Evolutionary conservation across 2,329 filamentous ascomycete genomes (phyloP).

Genomic region (Colletotrichum spaethianum): DNA sequence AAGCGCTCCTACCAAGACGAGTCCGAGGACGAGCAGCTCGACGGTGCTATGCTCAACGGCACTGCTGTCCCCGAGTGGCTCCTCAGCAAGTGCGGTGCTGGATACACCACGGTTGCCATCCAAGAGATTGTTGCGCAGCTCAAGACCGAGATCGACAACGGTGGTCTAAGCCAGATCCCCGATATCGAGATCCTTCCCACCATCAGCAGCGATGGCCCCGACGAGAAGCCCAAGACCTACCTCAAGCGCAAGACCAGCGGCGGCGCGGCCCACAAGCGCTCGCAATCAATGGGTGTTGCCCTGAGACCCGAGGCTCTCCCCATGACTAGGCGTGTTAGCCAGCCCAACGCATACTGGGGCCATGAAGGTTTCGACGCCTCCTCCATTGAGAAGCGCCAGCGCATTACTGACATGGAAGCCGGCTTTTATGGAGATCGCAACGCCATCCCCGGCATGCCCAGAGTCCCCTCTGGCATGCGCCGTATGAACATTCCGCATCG

Average conservation of each 20-base stretch:
- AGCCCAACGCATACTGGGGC: conserved; percentile 43
- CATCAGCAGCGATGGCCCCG: conserved; percentile 57
- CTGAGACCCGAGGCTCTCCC: conserved; percentile 43
- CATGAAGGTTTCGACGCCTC: conserved; percentile 41
- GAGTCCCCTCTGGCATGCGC: conserved; percentile 41
- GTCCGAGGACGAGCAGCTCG: conserved; percentile 51
- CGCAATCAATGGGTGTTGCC: conserved; percentile 52
- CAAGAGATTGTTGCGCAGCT: conserved; percentile 62
- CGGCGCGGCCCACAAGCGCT: conserved; percentile 49
- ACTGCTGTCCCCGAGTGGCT: conserved; percentile 66
- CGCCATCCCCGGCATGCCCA: conserved; percentile 41
- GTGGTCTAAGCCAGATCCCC: conserved; percentile 62
- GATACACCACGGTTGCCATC: conserved; percentile 64
- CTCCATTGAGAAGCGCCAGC: conserved; percentile 49
- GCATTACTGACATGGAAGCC: conserved; percentile 43
- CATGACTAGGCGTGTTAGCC: conserved; percentile 48
- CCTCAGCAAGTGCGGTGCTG: conserved; percentile 59
- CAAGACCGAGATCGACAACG: conserved; percentile 59
- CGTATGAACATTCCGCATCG: conserved; percentile 42
- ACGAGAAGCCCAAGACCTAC: conserved; percentile 46
- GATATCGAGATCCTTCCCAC: conserved; percentile 73
- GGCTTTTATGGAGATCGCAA: conserved; percentile 44
- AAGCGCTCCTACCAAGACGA: conserved; percentile 48
- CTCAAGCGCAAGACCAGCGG: conserved; percentile 47
- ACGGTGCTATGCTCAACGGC: conserved; percentile 50